phyloP scores from a whole-genome alignment of 371 early-diverging fungal genomes.

The Mucor racemosus region DNA sequence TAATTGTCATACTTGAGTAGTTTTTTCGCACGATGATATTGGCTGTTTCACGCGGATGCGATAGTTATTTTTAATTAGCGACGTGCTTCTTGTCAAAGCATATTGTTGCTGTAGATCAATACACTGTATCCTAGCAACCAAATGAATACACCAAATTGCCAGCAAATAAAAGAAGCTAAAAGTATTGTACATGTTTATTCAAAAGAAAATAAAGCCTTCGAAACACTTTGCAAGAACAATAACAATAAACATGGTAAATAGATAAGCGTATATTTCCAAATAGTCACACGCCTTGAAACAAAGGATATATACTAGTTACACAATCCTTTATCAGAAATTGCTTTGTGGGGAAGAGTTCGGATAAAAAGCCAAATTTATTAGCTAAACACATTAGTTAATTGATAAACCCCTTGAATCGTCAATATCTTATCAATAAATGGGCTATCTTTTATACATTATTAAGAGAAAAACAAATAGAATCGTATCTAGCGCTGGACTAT shows the following conservation, averaged over 20 bases:
- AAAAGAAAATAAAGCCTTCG: background rate
- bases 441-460: background rate
- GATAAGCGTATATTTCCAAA: constrained; percentile 15
- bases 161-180: too few species aligned
- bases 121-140: too few species aligned
- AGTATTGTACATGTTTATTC: background rate
- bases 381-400: background rate
- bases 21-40: constrained; percentile 37
- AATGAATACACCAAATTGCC: too few species aligned
- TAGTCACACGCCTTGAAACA: constrained; percentile 17
- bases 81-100: background rate
- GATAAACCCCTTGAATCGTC: constrained; percentile 6
- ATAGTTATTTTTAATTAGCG: background rate
- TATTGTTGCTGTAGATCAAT: background rate
- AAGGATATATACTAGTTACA: constrained; percentile 7
- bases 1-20: constrained; percentile 31
- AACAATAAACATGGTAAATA: background rate
- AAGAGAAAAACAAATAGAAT: background rate
- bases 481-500: background rate
- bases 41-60: constrained; percentile 32
- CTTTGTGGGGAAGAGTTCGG: constrained; percentile 16
- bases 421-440: constrained; percentile 10
- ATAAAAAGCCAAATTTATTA: background rate
- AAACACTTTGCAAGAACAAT: too few species aligned
- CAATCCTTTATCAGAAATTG: constrained; percentile 19